These are phyloP conservation scores for Penstemon eatonii DNA, from an alignment of 257 asterid genomes.

Conservation along the genomic window DNA sequence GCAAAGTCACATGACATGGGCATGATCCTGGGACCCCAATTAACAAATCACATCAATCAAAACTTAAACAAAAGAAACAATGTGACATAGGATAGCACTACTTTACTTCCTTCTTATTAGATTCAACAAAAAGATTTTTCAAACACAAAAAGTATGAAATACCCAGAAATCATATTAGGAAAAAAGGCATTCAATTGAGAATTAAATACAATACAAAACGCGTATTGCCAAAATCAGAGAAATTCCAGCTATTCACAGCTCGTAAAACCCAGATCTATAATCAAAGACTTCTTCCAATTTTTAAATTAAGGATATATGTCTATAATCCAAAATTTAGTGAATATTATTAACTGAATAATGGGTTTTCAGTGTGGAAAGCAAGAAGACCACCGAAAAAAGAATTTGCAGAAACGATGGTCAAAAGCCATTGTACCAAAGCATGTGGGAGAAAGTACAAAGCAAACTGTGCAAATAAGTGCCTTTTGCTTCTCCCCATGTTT, in stretches of 20 bases:
- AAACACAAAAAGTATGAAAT: conserved; percentile 3
- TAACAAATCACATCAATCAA: background rate
- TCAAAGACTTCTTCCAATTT: background rate
- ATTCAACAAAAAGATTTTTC: background rate
- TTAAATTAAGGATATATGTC: background rate
- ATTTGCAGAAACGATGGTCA: conserved; percentile 30
- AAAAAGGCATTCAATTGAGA: background rate
- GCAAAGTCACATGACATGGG: too few species aligned
- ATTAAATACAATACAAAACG: background rate
- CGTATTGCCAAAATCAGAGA: conserved; percentile 7
- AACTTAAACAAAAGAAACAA: background rate
- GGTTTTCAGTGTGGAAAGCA: too few species aligned
- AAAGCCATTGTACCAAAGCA: conserved; percentile 38
- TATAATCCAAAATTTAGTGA: background rate
- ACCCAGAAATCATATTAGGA: background rate
- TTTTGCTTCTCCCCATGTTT: conserved; percentile 38
- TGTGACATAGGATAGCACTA: background rate
- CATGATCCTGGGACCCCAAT: too few species aligned
- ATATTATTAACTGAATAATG: too few species aligned
- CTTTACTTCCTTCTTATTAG: background rate
- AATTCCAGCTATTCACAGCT: conserved; percentile 23
- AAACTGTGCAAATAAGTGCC: conserved; percentile 18
- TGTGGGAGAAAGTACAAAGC: conserved; percentile 34
- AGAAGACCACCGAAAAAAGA: conserved; percentile 6
- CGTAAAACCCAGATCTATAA: background rate